Percentiles rank a stretch among this genome's conserved stretches.
Conservation (phyloP, 148 eudicot species). For the Tetragonia tetragonoides region DNA sequence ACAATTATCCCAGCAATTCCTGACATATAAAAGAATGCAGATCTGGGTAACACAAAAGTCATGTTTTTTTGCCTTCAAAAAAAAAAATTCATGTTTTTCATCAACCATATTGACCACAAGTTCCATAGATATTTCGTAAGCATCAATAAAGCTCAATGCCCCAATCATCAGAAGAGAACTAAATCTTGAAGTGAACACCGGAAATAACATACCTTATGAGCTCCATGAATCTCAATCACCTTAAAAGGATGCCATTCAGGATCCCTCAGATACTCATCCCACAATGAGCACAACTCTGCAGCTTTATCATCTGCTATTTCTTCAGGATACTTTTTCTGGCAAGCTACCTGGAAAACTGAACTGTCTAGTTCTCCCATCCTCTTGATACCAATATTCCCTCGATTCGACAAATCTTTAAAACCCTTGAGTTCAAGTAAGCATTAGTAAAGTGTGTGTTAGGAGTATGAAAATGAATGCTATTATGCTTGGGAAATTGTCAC, state of each 20-base stretch:
- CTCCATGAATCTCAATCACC: conserved; percentile 47
- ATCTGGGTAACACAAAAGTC: too few species aligned
- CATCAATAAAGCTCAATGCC: neutral
- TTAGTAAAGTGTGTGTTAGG: conserved; percentile 15
- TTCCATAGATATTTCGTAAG: neutral
- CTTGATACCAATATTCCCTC: conserved; percentile 58
- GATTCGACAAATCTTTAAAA: conserved; percentile 58
- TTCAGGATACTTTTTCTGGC: conserved; percentile 56
- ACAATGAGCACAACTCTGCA: conserved; percentile 73
- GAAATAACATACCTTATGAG: conserved; percentile 23
- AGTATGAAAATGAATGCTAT: neutral
- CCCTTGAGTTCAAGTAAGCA: conserved; percentile 46
- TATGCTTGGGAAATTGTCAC: neutral
- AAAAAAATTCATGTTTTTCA: too few species aligned
- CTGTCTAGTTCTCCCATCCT: conserved; percentile 93
- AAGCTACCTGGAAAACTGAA: conserved; percentile 65
- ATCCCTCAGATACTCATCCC: conserved; percentile 91
- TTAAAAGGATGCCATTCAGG: conserved; percentile 93
- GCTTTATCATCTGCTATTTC: conserved; percentile 80
- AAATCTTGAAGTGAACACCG: neutral
- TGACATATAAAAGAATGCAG: too few species aligned
- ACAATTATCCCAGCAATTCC: too few species aligned
- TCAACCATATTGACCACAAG: too few species aligned
- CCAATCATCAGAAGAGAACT: neutral
- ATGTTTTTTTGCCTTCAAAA: too few species aligned